Conservation (phyloP, 2,329 filamentous ascomycete genomes). For the Penicillium expansum region DNA sequence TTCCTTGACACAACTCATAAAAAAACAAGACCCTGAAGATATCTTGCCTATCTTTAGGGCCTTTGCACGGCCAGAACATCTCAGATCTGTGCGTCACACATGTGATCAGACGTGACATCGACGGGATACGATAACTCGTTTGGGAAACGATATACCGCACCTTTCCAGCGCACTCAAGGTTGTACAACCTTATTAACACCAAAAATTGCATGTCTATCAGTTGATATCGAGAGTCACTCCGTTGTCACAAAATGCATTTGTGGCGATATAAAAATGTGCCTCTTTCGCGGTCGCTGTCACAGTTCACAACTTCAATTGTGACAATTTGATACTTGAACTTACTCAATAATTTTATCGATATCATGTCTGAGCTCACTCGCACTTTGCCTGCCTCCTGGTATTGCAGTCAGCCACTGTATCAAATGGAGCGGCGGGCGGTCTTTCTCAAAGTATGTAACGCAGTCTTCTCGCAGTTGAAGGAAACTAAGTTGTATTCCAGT, state of each 20-base stretch:
- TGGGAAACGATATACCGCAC: slow-evolving; percentile 31
- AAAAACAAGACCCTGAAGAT: background rate
- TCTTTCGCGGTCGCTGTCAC: background rate
- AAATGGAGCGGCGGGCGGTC: slow-evolving; percentile 50
- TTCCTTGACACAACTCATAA: no score
- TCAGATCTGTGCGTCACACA: background rate
- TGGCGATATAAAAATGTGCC: slow-evolving; percentile 8
- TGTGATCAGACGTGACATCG: background rate
- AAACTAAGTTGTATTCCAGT: slow-evolving; percentile 31
- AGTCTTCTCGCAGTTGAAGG: background rate
- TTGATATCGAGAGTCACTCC: no score
- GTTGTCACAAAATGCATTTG: no score
- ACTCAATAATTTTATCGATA: background rate
- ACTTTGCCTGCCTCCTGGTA: slow-evolving; percentile 57
- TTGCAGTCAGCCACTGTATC: slow-evolving; percentile 48
- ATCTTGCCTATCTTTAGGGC: background rate
- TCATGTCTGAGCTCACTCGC: slow-evolving; percentile 35
- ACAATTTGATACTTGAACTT: background rate
- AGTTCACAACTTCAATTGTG: background rate
- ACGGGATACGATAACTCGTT: slow-evolving; percentile 33
- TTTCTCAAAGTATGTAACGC: slow-evolving; percentile 45
- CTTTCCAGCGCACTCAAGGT: slow-evolving; percentile 5
- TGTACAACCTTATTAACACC: background rate
- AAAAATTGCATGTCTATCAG: background rate
- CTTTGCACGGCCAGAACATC: background rate